Conservation (phyloP, 106 monocot genomes). For the Dioscorea alata region DNA sequence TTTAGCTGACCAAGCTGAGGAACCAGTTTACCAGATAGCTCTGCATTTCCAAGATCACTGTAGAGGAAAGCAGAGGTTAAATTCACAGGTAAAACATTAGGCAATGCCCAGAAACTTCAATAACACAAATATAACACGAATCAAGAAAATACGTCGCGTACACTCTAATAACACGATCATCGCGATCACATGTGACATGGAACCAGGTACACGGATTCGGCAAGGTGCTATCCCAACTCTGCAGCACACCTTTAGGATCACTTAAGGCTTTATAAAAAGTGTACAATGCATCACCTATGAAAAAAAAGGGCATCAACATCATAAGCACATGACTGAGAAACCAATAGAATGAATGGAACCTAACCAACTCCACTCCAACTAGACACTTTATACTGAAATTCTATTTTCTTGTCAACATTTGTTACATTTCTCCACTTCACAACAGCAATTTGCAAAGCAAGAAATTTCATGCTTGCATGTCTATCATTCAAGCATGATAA, state of each 20-base stretch:
- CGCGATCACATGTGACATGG: conserved; percentile 66
- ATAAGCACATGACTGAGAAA: too few relatives aligned
- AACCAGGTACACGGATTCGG: conserved; percentile 92
- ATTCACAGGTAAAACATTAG: background rate
- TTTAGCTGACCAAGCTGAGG: conserved; percentile 55
- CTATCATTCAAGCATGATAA: too few relatives aligned
- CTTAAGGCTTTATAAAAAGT: conserved; percentile 32
- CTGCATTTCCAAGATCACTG: conserved; percentile 78
- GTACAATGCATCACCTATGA: conserved; percentile 70
- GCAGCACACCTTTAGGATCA: conserved; percentile 66
- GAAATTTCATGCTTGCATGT: too few relatives aligned
- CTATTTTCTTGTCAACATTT: too few relatives aligned
- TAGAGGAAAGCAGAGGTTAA: conserved; percentile 5
- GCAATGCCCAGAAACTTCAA: background rate
- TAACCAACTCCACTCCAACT: too few relatives aligned
- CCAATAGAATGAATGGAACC: too few relatives aligned
- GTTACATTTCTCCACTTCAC: too few relatives aligned
- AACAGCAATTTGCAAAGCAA: too few relatives aligned
- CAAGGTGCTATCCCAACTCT: conserved; percentile 77
- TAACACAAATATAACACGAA: background rate
- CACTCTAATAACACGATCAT: conserved; percentile 79
- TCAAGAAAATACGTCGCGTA: conserved; percentile 20
- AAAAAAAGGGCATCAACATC: background rate
- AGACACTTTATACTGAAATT: too few relatives aligned
- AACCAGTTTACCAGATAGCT: conserved; percentile 54